Conservation (phyloP, 352 stramenopile genomes). For the Peronospora tabacina region DNA sequence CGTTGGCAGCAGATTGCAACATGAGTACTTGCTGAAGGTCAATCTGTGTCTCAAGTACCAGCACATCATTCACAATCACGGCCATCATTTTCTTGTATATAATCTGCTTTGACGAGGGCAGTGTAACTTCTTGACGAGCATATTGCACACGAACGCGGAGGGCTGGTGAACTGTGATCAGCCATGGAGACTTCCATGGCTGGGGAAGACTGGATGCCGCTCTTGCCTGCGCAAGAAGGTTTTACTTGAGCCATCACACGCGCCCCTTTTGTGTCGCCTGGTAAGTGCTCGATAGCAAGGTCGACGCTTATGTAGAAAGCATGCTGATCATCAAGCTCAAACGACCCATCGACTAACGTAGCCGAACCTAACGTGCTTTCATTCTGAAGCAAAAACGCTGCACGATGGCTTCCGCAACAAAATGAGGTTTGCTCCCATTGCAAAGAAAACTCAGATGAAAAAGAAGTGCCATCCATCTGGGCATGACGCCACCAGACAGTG, state of each 20-base stretch:
- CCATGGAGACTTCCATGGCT: conserved; percentile 20
- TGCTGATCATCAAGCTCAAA: conserved; percentile 32
- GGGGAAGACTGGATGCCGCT: conserved; percentile 27
- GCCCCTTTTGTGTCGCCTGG: conserved; percentile 18
- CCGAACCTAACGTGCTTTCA: conserved; percentile 20
- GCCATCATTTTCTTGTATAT: conserved; percentile 49
- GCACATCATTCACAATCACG: conserved; percentile 36
- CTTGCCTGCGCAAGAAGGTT: conserved; percentile 25
- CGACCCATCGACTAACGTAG: conserved; percentile 26
- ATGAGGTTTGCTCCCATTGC: conserved; percentile 24
- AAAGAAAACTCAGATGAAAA: conserved; percentile 42
- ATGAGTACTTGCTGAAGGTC: conserved; percentile 42
- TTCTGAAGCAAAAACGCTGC: conserved; percentile 36
- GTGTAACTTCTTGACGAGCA: conserved; percentile 35
- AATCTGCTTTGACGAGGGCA: conserved; percentile 26
- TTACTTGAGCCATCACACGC: conserved; percentile 32
- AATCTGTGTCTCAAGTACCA: conserved; percentile 38
- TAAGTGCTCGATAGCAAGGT: conserved; percentile 27
- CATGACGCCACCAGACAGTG: conserved; percentile 44
- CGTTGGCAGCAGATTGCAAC: conserved; percentile 27
- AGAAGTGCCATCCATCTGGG: conserved; percentile 28
- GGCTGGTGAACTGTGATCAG: conserved; percentile 8
- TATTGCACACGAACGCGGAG: conserved; percentile 41
- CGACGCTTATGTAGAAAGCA: conserved; percentile 20
- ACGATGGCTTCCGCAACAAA: conserved; percentile 15